A percentile compares a stretch with the other conserved stretches of the same genome.
These are phyloP conservation scores for Mucor piriformis DNA, from an alignment of 371 early-diverging fungal genomes.

Conservation along the genomic window DNA sequence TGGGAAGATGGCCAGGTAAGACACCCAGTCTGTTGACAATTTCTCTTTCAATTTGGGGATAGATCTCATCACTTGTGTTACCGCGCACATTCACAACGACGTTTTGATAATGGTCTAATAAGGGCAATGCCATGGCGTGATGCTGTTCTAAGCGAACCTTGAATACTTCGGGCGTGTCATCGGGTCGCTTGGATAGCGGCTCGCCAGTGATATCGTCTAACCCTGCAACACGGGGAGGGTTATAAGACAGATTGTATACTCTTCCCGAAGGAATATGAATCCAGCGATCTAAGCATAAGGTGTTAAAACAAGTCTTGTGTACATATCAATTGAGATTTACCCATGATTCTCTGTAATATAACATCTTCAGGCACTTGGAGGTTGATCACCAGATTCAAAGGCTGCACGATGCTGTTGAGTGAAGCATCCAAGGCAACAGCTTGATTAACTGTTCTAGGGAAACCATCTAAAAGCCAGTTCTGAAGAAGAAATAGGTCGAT, in stretches of 20 bases:
- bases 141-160: constrained; percentile 79
- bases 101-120: constrained; percentile 80
- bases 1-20: constrained; percentile 33
- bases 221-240: constrained; percentile 86
- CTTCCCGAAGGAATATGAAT: constrained; percentile 93
- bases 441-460: constrained; percentile 91
- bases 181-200: constrained; percentile 83
- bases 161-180: constrained; percentile 91
- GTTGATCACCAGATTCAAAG: constrained; percentile 85
- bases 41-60: constrained; percentile 76
- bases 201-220: constrained; percentile 95
- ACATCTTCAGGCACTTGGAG: constrained; percentile 91
- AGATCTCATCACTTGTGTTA: constrained; percentile 86
- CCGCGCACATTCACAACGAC: constrained; percentile 74
- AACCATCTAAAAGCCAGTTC: constrained; percentile 95
- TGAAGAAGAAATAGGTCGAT: too few relatives aligned
- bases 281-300: constrained; percentile 90
- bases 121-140: constrained; percentile 72
- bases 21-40: constrained; percentile 50
- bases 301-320: too few relatives aligned
- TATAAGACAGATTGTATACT: constrained; percentile 91
- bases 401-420: constrained; percentile 57
- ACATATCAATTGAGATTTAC: too few relatives aligned
- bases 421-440: constrained; percentile 78
- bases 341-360: constrained; percentile 88